phyloP scores from a whole-genome alignment of 352 stramenopile genomes.

The Globisporangium lucens region DNA sequence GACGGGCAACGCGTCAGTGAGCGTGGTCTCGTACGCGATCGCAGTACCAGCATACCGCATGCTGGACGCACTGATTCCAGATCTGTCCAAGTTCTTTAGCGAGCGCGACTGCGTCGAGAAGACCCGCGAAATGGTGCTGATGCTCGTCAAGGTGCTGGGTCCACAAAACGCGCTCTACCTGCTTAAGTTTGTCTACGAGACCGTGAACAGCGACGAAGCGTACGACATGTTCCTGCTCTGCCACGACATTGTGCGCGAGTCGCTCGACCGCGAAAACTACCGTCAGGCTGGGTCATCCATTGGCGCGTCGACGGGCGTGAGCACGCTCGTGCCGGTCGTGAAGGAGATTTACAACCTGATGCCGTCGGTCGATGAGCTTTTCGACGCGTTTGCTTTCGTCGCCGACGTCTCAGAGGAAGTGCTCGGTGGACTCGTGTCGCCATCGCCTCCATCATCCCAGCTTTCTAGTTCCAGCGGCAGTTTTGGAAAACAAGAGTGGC shows the following conservation, averaged over 20 bases:
- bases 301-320: constrained; percentile 36
- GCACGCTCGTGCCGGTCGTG: constrained; percentile 39
- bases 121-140: constrained; percentile 43
- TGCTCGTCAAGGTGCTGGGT: constrained; percentile 54
- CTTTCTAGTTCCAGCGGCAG: neutral
- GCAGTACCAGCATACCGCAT: constrained; percentile 68
- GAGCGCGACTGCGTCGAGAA: constrained; percentile 55
- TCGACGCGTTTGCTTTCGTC: constrained; percentile 50
- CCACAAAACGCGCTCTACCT: constrained; percentile 76
- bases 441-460: neutral
- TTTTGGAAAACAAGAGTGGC: constrained; percentile 15
- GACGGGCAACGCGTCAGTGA: constrained; percentile 56
- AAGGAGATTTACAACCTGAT: constrained; percentile 51
- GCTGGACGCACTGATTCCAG: constrained; percentile 42
- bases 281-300: constrained; percentile 39
- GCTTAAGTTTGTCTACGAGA: constrained; percentile 70
- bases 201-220: constrained; percentile 68
- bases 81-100: constrained; percentile 36
- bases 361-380: constrained; percentile 61
- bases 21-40: constrained; percentile 61
- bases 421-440: constrained; percentile 23
- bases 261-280: constrained; percentile 64
- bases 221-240: constrained; percentile 67
- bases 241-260: constrained; percentile 59
- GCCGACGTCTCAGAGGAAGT: constrained; percentile 64